Evolutionary conservation across 768 basidiomycete genomes (phyloP).

Genomic region (Clavulina sp.): DNA sequence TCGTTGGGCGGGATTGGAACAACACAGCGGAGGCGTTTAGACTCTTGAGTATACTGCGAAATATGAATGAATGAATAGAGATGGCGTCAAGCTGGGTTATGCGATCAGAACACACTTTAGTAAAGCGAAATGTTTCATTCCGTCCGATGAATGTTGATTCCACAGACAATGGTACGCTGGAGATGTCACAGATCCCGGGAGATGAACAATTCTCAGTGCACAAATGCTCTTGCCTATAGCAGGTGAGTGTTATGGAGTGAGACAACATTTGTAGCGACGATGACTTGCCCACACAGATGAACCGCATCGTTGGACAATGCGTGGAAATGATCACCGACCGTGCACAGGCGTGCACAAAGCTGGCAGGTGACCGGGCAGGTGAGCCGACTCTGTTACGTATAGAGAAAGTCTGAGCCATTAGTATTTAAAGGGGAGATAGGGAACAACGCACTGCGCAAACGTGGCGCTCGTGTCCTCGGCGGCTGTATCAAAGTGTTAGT

Average conservation of each 20-base stretch:
- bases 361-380: constrained; percentile 1
- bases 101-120: background rate
- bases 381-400: no score
- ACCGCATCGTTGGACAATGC: background rate
- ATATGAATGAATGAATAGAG: no score
- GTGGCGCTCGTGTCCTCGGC: background rate
- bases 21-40: constrained; percentile 33
- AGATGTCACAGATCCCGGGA: background rate
- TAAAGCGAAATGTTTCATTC: constrained; percentile 1
- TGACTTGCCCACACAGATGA: constrained; percentile 6
- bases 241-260: no score
- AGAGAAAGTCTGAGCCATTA: no score
- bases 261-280: no score
- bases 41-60: constrained; percentile 25
- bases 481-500: background rate
- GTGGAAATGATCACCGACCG: constrained; percentile 4
- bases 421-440: background rate
- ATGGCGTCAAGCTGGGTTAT: background rate
- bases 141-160: constrained; percentile 1
- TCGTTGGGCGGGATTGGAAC: constrained; percentile 29
- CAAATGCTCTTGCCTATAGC: constrained; percentile 3
- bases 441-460: background rate
- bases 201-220: constrained; percentile 3
- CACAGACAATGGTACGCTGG: background rate
- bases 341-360: background rate